Percentiles rank a stretch among this genome's conserved stretches.
phyloP scores from a whole-genome alignment of 768 basidiomycete species.

The Leccinum rimulosum region DNA sequence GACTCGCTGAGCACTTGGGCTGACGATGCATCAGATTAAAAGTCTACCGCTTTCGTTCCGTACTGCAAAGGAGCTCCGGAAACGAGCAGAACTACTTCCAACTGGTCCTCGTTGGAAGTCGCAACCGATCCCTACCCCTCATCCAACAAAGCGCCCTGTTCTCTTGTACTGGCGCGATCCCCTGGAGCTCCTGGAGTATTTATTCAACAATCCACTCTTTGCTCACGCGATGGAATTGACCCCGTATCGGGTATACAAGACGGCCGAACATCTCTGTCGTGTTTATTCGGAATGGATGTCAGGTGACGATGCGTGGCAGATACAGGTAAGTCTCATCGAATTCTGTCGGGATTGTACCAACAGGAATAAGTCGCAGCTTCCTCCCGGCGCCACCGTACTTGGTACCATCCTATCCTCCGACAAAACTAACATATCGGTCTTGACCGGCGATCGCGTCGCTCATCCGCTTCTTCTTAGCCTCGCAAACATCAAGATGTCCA shows the following conservation, averaged over 20 bases:
- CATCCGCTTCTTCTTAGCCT: neutral
- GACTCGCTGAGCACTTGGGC: neutral
- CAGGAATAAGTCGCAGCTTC: neutral
- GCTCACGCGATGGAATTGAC: slow-evolving; percentile 18
- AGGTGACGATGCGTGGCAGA: neutral
- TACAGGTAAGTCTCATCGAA: neutral
- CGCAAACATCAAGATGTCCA: neutral
- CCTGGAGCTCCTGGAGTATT: slow-evolving; percentile 26
- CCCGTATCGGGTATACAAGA: slow-evolving; percentile 13
- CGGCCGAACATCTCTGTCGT: slow-evolving; percentile 5
- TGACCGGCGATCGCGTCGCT: neutral
- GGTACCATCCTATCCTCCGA: neutral
- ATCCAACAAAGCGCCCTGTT: slow-evolving; percentile 23
- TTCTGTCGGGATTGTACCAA: neutral
- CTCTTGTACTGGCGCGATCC: slow-evolving; percentile 29
- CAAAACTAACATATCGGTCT: neutral
- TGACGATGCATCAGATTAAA: slow-evolving; percentile 17
- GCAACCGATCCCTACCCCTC: slow-evolving; percentile 5
- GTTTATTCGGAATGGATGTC: slow-evolving; percentile 26
- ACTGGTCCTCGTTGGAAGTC: slow-evolving; percentile 27
- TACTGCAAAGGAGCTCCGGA: slow-evolving; percentile 27
- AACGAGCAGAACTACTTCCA: slow-evolving; percentile 28
- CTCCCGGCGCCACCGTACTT: neutral
- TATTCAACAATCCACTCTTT: slow-evolving; percentile 27
- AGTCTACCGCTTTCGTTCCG: slow-evolving; percentile 24